These are phyloP conservation scores for Sporothrix inflata DNA, from an alignment of 2,329 filamentous ascomycete genomes.

Conservation along the genomic window DNA sequence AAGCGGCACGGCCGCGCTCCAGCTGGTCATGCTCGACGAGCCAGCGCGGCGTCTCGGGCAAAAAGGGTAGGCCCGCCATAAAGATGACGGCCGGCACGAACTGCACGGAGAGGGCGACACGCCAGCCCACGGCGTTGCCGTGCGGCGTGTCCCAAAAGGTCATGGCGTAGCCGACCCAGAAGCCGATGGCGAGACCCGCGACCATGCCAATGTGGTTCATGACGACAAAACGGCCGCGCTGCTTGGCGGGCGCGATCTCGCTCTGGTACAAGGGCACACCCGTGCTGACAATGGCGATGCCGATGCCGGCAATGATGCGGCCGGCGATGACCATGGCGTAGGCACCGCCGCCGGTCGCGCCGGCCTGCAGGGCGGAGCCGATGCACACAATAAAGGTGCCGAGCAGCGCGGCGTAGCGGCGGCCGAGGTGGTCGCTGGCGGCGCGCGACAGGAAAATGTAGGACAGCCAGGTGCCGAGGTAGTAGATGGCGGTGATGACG, in stretches of 20 bases:
- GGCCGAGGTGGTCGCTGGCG: conserved; percentile 54
- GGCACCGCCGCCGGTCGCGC: conserved; percentile 46
- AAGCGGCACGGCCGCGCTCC: conserved; percentile 48
- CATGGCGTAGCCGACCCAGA: conserved; percentile 61
- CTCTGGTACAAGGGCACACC: conserved; percentile 62
- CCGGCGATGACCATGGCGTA: conserved; percentile 55
- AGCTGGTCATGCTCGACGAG: conserved; percentile 54
- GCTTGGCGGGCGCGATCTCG: conserved; percentile 57
- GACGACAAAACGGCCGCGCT: conserved; percentile 60
- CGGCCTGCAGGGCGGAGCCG: conserved; percentile 54
- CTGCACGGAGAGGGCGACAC: conserved; percentile 55
- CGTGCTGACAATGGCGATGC: conserved; percentile 59
- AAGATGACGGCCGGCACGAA: conserved; percentile 57
- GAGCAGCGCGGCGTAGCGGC: conserved; percentile 53
- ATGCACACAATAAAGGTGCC: conserved; percentile 52
- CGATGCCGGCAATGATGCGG: conserved; percentile 56
- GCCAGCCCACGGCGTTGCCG: conserved; percentile 56
- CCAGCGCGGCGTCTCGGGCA: conserved; percentile 64
- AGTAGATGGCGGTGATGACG: conserved; percentile 60
- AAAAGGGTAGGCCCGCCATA: conserved; percentile 52
- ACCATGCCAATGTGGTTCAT: conserved; percentile 64
- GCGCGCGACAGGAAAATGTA: conserved; percentile 59
- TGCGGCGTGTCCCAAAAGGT: conserved; percentile 54
- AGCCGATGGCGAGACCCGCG: conserved; percentile 55
- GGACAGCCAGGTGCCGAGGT: conserved; percentile 58